Percentiles rank a stretch among this genome's conserved stretches.
Evolutionary conservation across 108 stramenopile species (phyloP).

Genomic region (Pinguiococcus pyrenoidosus): DNA sequence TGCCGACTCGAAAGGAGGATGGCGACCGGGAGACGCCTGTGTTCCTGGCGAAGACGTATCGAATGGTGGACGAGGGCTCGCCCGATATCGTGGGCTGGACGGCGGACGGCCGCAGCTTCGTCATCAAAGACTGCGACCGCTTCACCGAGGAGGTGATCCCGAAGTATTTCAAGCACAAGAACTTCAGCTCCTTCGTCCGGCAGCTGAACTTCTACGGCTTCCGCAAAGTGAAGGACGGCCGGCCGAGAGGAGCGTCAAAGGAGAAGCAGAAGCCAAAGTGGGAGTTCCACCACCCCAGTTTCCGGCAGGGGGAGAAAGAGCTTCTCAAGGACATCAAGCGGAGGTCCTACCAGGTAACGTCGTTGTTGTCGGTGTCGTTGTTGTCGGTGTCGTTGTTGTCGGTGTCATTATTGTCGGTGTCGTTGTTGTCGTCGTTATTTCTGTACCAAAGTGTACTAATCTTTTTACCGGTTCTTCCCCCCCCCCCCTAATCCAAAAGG

Average conservation of each 20-base stretch:
- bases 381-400: too few species aligned
- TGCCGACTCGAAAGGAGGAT: too few species aligned
- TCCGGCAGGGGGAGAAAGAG: constrained; percentile 26
- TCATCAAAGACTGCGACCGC: constrained; percentile 34
- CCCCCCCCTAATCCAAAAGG: too few species aligned
- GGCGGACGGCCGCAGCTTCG: constrained; percentile 23
- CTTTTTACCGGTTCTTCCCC: too few species aligned
- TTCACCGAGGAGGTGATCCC: constrained; percentile 38
- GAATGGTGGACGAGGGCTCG: constrained; percentile 36
- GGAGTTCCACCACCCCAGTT: constrained; percentile 38
- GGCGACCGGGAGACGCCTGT: constrained; percentile 18
- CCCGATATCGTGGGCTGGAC: constrained; percentile 26
- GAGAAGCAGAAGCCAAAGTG: constrained; percentile 12
- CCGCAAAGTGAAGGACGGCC: not conserved
- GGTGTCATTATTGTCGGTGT: too few species aligned
- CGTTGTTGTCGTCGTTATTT: too few species aligned
- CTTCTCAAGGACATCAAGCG: constrained; percentile 36
- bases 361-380: too few species aligned
- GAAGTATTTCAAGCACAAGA: constrained; percentile 50
- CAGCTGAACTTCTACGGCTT: constrained; percentile 82
- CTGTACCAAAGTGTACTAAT: too few species aligned
- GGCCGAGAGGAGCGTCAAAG: not conserved
- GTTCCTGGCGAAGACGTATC: constrained; percentile 23
- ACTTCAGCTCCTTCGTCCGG: constrained; percentile 74
- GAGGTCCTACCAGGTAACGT: constrained; percentile 26